Evolutionary conservation across 2,329 filamentous ascomycete species (phyloP).

Genomic region (Paraphoma chrysanthemicola): DNA sequence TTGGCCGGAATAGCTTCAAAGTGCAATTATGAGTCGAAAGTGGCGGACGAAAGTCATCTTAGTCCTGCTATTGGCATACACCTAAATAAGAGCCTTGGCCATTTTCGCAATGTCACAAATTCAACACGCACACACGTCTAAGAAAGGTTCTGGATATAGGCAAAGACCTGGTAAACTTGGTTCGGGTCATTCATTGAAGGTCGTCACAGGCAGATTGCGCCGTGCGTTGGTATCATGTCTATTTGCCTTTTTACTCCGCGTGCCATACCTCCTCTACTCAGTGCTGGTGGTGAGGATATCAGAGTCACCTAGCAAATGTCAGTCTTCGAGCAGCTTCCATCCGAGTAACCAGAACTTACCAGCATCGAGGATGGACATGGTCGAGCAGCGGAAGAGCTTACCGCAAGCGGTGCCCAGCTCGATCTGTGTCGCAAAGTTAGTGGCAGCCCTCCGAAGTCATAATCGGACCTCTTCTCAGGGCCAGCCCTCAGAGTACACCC

Average conservation of each 20-base stretch:
- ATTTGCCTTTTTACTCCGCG: slow-evolving; percentile 14
- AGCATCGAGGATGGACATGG: slow-evolving; percentile 95
- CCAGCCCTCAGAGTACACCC: slow-evolving; percentile 56
- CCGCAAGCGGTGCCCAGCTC: slow-evolving; percentile 98
- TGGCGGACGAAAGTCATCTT: too few species aligned
- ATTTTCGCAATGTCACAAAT: too few species aligned
- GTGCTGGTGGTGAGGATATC: slow-evolving; percentile 87
- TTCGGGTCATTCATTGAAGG: slow-evolving; percentile 37
- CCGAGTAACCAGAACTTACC: slow-evolving; percentile 54
- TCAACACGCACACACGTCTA: not conserved
- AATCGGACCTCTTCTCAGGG: slow-evolving; percentile 89
- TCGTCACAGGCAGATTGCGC: slow-evolving; percentile 27
- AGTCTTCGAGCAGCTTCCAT: slow-evolving; percentile 7
- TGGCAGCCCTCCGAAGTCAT: slow-evolving; percentile 87
- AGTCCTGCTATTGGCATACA: too few species aligned
- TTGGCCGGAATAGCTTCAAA: not conserved
- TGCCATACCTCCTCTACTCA: slow-evolving; percentile 28
- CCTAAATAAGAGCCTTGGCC: too few species aligned
- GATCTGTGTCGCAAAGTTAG: slow-evolving; percentile 76
- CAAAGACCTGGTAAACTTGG: slow-evolving; percentile 23
- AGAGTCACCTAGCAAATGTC: slow-evolving; percentile 65
- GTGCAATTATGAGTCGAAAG: not conserved
- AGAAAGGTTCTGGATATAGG: slow-evolving; percentile 2
- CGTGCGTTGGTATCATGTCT: slow-evolving; percentile 34
- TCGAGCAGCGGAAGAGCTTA: slow-evolving; percentile 98